Evolutionary conservation across 1,139 yeast species (phyloP), one percentile per base, ranked within the genome.

Genomic region (Geotrichum klebahnii): DNA sequence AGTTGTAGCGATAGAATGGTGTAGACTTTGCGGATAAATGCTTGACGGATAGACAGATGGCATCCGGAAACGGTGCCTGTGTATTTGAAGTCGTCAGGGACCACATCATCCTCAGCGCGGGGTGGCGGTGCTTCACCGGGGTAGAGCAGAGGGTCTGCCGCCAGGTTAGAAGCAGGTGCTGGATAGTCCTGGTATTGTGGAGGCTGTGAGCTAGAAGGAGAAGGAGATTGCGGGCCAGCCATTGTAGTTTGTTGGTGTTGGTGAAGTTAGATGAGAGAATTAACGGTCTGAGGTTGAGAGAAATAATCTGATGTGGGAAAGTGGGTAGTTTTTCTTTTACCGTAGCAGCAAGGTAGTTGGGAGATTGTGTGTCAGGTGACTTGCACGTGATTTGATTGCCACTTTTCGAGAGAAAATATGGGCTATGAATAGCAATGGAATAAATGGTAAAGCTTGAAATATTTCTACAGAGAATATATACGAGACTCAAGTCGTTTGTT

Each of bases 21-120:
- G 66, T 88, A 88, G 9, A 88, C 96, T 63, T 84, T 85, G 55
- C 90, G 76, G 57, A 86, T 71, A 62, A 88, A 88, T 64, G 82
- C 75, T 59, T 83, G 87, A 58, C 96, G 79, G 35, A 88, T 74
- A 8, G 84, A 79, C 46, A 86, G 71, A 55, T 84, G 87, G 68
- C 95, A 86, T 28, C 84, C 81, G 5, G 89, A 80, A 24, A 88
- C 95, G 52, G 78, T 77, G 8, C 84, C 85, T 31, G 86, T 80
- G 67, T 83, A 87, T 65, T 88, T 88, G 78, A 87, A 88, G 67
- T 87, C 95, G 61, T 87, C 95, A 2, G 72, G 72, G 45, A 69
- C 55, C 46, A 63, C 56, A 50, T 66, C 70, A 37, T 54, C 58
- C 12, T 57, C 63, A 6, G 52, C 10, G 26, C 46, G 43, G 20